Conservation (phyloP, 2,329 filamentous ascomycete species). For the Fusarium subglutinans region DNA sequence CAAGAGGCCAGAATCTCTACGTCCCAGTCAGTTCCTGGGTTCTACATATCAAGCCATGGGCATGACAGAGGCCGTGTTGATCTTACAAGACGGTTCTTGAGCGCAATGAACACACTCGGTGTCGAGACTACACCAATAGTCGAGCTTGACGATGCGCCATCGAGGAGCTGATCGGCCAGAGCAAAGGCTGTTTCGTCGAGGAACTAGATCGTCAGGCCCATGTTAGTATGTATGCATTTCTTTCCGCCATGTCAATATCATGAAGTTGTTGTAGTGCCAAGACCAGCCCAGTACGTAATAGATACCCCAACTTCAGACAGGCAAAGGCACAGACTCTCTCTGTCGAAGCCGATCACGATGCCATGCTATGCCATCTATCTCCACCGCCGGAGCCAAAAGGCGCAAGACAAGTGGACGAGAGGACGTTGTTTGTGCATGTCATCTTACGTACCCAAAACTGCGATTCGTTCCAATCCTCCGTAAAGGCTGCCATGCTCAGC, state of each 20-base stretch:
- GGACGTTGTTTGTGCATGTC: neutral
- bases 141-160: slow-evolving; percentile 64
- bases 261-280: slow-evolving; percentile 33
- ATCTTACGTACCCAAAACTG: slow-evolving; percentile 77
- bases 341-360: slow-evolving; percentile 29
- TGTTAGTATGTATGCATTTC: slow-evolving; percentile 10
- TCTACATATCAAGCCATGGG: neutral
- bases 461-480: slow-evolving; percentile 83
- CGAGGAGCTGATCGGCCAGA: slow-evolving; percentile 72
- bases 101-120: slow-evolving; percentile 79
- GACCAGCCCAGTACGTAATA: slow-evolving; percentile 37
- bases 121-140: slow-evolving; percentile 76
- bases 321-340: slow-evolving; percentile 8
- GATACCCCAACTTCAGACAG: slow-evolving; percentile 17
- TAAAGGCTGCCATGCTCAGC: slow-evolving; percentile 74
- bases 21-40: slow-evolving; percentile 11
- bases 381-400: slow-evolving; percentile 15
- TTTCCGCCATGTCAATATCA: slow-evolving; percentile 17
- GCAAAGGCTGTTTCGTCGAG: slow-evolving; percentile 74
- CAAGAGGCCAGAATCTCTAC: slow-evolving; percentile 34
- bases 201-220: slow-evolving; percentile 60
- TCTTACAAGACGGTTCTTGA: slow-evolving; percentile 72
- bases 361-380: slow-evolving; percentile 35
- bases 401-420: slow-evolving; percentile 10
- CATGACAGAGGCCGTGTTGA: neutral